Evolutionary conservation across 2,329 filamentous ascomycete genomes (phyloP), one percentile per base, ranked within the genome.

Genomic region (Bipolaris gigantea): DNA sequence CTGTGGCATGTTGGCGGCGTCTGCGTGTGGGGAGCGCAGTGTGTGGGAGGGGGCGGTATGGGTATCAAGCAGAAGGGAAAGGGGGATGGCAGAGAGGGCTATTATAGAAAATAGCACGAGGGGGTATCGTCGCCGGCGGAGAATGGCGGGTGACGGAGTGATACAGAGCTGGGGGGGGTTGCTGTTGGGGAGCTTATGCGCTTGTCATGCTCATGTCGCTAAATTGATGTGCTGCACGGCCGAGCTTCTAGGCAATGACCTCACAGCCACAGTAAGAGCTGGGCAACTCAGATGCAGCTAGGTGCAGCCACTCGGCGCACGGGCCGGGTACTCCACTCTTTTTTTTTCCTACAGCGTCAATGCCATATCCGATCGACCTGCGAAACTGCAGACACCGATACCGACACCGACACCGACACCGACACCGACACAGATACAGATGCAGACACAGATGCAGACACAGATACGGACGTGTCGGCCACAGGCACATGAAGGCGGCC

Each of bases 1-100:
- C 63, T 70, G 71, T 53, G 61, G 51, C 69, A 74, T 71, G 57
- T 46, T 68, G 64, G 55, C 55, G 60, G 56, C 16, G 27, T 25
- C 49, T 54, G 43, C 48, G 23, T 44, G 15, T 55, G 39, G 50
- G 50, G 43, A 53, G 56, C 56, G 33, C 41, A 16, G 15, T 41
- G 39, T n/a, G 49, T 36, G 23, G 18, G 49, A 10, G 35, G n/a
- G 30, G 16, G 23, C 57, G 53, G 48, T 36, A 62, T 38, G 55
- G 64, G 65, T 52, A 69, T 60, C 43, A 27, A 46, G 33, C 16
- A 25, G 35, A 7, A 35, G 32, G 15, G 43, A 34, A 18, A 35
- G 15, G 32, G 43, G 43, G 23, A 46, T 35, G 19, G 59, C 53
- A 48, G 56, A 62, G 41, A 67, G 38, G 4, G 52, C 23, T 27